These are phyloP conservation scores for Suillus tomentosus DNA, from an alignment of 768 basidiomycete genomes.

Conservation along the genomic window DNA sequence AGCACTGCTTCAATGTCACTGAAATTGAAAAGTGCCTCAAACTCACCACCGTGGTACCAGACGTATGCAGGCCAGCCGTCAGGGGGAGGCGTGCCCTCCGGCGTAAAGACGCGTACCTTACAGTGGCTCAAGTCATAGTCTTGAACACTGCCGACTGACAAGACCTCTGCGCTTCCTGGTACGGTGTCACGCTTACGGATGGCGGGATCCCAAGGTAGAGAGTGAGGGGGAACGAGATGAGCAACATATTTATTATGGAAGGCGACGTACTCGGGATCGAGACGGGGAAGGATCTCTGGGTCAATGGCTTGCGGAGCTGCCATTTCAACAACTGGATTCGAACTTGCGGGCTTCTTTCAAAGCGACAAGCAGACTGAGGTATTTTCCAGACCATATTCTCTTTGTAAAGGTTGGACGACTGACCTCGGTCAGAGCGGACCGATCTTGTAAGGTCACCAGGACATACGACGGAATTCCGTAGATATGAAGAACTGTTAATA, in stretches of 20 bases:
- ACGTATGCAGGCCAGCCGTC: conserved; percentile 73
- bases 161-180: conserved; percentile 56
- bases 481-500: background rate
- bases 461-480: conserved; percentile 11
- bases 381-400: background rate
- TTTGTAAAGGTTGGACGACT: conserved; percentile 1
- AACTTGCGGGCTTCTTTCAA: background rate
- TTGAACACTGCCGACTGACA: conserved; percentile 54
- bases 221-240: conserved; percentile 51
- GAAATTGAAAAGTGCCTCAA: background rate
- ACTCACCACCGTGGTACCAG: conserved; percentile 72
- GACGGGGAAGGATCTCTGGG: conserved; percentile 53
- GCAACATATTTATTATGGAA: conserved; percentile 58
- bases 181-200: conserved; percentile 55
- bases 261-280: conserved; percentile 67
- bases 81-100: conserved; percentile 46
- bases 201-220: conserved; percentile 60
- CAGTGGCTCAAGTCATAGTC: conserved; percentile 56
- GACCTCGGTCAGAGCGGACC: conserved; percentile 12
- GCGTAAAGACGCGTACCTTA: conserved; percentile 65
- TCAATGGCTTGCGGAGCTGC: conserved; percentile 53
- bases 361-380: background rate
- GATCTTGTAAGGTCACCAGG: conserved; percentile 10
- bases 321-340: conserved; percentile 18
- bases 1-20: background rate